Base-by-base conservation (phyloP, 495 filamentous ascomycete genomes). In the Penicillium lagena region DNA sequence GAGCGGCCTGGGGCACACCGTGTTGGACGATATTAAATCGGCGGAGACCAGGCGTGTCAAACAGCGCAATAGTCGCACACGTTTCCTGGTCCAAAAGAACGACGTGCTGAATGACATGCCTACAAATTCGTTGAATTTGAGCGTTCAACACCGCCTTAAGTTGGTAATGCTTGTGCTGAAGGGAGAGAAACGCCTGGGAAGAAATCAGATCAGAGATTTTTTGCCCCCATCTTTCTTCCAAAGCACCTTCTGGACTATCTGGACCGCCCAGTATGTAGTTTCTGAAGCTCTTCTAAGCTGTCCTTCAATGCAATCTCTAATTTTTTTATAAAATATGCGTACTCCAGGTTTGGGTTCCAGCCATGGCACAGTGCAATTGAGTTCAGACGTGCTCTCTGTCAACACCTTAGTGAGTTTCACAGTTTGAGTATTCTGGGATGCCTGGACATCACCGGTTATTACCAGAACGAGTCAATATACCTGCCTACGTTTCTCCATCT, bases 381-480 rank as follows among this genome's bases (percentile, higher is more conserved):
- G 39, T 60, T 69, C 31, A 59, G 52, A 9, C 57, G 65, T 7
- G 45, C 47, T 29, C 28, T 69, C 1, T 45, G 50, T 9, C 54
- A 52, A 32, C 62, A 64, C 45, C 42, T 59, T 8, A 34, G 42
- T 11, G 49, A 61, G n/a, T 46, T 62, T 9, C 51, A 56, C 17
- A 30, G 42, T 13, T 35, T 73, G 1, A 59, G 62, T 28, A 45
- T 55, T 5, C 46, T 59, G 1, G 56, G 37, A 1, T 49, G 47
- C 6, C 52, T 66, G 0, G 60, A 69, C 38, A 29, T 52, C 6
- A 67, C 62, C 3, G 56, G 51, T 7, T 67, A 63, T 47, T 69
- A 71, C 36, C 59, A 63, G 9, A 60, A 68, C 46, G 68, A 73
- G 14, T 63, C 64, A 1, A 62, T 74, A 27, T 56, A 64, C 12